Percentiles rank a stretch among this genome's conserved stretches.
phyloP scores from a whole-genome alignment of 2,329 filamentous ascomycete genomes.

The Pseudopyrenochaeta lycopersici region DNA sequence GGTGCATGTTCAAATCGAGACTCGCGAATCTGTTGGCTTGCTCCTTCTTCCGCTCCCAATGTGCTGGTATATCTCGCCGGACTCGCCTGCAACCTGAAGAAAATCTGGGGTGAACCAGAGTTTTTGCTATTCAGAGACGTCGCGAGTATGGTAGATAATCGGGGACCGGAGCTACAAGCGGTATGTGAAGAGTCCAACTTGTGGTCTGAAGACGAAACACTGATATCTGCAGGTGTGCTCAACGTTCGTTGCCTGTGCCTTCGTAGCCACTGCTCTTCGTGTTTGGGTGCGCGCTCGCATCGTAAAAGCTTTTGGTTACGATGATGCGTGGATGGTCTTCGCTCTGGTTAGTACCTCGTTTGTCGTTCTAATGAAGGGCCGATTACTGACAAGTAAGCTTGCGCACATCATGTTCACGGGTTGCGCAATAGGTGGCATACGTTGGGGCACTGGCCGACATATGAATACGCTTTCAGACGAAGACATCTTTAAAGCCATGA shows the following conservation, averaged over 20 bases:
- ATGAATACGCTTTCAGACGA: constrained; percentile 33
- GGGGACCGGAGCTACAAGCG: constrained; percentile 42
- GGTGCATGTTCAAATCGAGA: constrained; percentile 7
- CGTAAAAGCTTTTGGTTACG: constrained; percentile 50
- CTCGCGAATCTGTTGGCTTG: constrained; percentile 10
- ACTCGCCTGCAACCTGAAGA: constrained; percentile 10
- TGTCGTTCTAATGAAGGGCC: not conserved
- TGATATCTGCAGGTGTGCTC: constrained; percentile 37
- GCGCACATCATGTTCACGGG: constrained; percentile 41
- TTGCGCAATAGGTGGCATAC: constrained; percentile 40
- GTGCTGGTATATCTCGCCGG: constrained; percentile 25
- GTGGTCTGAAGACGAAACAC: not conserved
- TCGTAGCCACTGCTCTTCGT: constrained; percentile 49
- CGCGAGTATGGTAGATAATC: constrained; percentile 36
- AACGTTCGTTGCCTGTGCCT: constrained; percentile 52
- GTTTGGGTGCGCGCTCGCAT: constrained; percentile 53
- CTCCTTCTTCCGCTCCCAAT: constrained; percentile 6
- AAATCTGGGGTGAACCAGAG: constrained; percentile 24
- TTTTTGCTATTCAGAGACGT: constrained; percentile 6
- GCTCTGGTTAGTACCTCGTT: constrained; percentile 31
- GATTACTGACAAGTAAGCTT: constrained; percentile 19
- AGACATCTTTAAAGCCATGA: constrained; percentile 36
- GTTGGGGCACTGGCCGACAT: constrained; percentile 45
- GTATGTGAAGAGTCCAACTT: constrained; percentile 29
- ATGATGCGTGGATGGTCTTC: constrained; percentile 44